Evolutionary conservation across 2,329 filamentous ascomycete genomes (phyloP).

Genomic region (Iodosphaeria phyllophila): DNA sequence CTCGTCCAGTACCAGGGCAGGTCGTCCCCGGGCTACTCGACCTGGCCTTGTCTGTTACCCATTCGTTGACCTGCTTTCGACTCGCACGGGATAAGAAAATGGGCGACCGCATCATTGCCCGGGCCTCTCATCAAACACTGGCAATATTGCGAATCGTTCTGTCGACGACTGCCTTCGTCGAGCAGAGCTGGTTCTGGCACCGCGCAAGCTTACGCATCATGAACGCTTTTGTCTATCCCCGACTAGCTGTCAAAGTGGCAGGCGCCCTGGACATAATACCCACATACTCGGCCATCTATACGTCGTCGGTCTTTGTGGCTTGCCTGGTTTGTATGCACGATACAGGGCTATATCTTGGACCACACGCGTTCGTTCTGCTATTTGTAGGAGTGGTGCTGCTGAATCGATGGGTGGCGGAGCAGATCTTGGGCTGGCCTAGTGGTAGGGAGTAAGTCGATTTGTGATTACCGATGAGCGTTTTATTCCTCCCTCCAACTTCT

Average conservation of each 20-base stretch:
- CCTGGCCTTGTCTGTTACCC: slow-evolving; percentile 1
- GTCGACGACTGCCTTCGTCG: not conserved
- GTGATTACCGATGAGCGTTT: no score
- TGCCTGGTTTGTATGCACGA: slow-evolving; percentile 3
- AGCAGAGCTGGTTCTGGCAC: slow-evolving; percentile 1
- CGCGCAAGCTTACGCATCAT: slow-evolving; percentile 3
- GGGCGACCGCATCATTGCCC: slow-evolving; percentile 3
- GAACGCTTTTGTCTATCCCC: slow-evolving; percentile 3
- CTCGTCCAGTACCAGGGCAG: no score
- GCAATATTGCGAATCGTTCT: not conserved
- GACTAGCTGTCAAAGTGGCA: slow-evolving; percentile 1
- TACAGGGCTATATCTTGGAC: slow-evolving; percentile 1
- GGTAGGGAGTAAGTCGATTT: no score
- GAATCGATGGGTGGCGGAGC: slow-evolving; percentile 3
- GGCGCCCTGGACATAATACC: slow-evolving; percentile 1
- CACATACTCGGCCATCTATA: slow-evolving; percentile 3
- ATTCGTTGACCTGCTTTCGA: slow-evolving; percentile 1
- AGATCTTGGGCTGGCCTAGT: no score
- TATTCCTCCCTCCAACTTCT: no score
- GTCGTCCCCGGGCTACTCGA: slow-evolving; percentile 2
- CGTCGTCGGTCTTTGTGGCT: slow-evolving; percentile 3
- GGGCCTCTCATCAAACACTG: slow-evolving; percentile 3
- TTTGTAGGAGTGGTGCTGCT: slow-evolving; percentile 1
- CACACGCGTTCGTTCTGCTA: slow-evolving; percentile 1
- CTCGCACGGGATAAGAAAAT: slow-evolving; percentile 3